These are phyloP conservation scores for Leishmania guyanensis DNA, from an alignment of 208 protist species.

Conservation along the genomic window DNA sequence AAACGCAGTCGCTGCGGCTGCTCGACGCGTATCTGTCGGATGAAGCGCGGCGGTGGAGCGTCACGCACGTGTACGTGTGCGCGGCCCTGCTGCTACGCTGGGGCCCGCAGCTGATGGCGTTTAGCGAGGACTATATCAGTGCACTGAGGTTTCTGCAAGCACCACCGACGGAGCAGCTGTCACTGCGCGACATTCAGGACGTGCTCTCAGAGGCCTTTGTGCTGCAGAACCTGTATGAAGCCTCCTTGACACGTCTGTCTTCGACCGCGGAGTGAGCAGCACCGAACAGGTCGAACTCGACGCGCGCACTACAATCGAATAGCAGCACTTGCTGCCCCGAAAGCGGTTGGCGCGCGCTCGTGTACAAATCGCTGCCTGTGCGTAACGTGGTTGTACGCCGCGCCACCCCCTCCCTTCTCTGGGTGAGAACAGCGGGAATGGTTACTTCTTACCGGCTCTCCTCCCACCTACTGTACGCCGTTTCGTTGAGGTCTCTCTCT, in stretches of 20 bases:
- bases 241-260: conserved; percentile 31
- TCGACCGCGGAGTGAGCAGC: neutral
- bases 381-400: neutral
- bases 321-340: neutral
- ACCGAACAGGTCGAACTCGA: neutral
- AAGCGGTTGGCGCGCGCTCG: neutral
- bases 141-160: conserved; percentile 76
- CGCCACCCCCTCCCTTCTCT: neutral
- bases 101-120: conserved; percentile 50
- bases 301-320: neutral
- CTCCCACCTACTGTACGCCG: neutral
- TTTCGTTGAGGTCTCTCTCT: neutral
- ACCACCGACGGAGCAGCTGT: conserved; percentile 61
- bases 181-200: conserved; percentile 53
- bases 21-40: conserved; percentile 92
- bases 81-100: conserved; percentile 81
- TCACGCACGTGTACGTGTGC: conserved; percentile 89
- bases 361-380: neutral
- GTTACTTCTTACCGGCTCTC: neutral
- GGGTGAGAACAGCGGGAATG: neutral
- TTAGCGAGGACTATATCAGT: conserved; percentile 57
- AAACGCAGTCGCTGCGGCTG: conserved; percentile 76
- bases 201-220: conserved; percentile 68
- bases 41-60: conserved; percentile 58
- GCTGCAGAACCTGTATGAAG: conserved; percentile 73